These are phyloP conservation scores for Astrothelium subdiscretum DNA, from an alignment of 495 filamentous ascomycete species.

Conservation along the genomic window DNA sequence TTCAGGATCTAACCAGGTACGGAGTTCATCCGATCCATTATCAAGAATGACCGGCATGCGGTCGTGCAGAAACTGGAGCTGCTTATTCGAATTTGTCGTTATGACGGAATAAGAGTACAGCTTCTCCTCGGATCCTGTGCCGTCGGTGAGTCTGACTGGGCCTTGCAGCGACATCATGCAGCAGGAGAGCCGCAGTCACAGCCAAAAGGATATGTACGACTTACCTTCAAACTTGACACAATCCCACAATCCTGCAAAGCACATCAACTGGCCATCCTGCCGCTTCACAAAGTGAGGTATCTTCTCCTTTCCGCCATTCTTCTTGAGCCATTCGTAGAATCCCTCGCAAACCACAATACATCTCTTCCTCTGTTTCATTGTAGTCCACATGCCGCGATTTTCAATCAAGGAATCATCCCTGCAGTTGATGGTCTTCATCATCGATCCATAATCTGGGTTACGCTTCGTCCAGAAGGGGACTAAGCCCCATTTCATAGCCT, in stretches of 20 bases:
- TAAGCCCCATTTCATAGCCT: conserved; percentile 86
- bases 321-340: conserved; percentile 95
- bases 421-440: conserved; percentile 88
- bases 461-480: conserved; percentile 89
- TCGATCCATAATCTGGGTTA: conserved; percentile 58
- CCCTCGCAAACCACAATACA: conserved; percentile 82
- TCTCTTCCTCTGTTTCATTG: conserved; percentile 77
- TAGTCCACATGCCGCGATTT: conserved; percentile 75
- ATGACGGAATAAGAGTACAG: conserved; percentile 84
- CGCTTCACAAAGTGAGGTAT: conserved; percentile 72
- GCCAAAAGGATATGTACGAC: conserved; percentile 5
- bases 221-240: conserved; percentile 68
- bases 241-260: conserved; percentile 87
- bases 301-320: conserved; percentile 62
- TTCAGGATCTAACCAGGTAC: conserved; percentile 67
- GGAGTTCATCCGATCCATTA: conserved; percentile 56
- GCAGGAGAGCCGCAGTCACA: not conserved
- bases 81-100: conserved; percentile 71
- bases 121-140: conserved; percentile 44
- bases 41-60: conserved; percentile 94
- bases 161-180: not conserved
- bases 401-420: conserved; percentile 75
- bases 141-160: not conserved
- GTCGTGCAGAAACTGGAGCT: conserved; percentile 76
- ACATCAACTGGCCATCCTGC: conserved; percentile 76